Evolutionary conservation across 768 basidiomycete genomes (phyloP), one percentile per base, ranked within the genome.

Genomic region (Termitomyces sp.): DNA sequence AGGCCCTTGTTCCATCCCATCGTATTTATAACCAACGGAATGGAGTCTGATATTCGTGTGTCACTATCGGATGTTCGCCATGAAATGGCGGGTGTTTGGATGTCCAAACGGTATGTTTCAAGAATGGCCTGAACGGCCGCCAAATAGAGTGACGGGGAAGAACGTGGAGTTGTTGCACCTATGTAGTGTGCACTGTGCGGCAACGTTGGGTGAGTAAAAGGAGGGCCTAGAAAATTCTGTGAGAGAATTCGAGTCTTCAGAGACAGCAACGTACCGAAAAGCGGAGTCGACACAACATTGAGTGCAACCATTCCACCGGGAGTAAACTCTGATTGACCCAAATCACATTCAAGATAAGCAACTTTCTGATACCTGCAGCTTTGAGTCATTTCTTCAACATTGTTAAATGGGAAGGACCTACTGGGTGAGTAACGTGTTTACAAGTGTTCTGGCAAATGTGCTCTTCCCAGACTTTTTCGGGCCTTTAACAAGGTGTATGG

Each of bases 1-100:
- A 97, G 83, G 7, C 96, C 96, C 69, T 95, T 98, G 5, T 83
- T 83, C 96, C 96, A 99, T 2, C 96, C 96, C 86, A 96, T 95
- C 0, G 92, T 98, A 69, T 98, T 99, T 53, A 98, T 82, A 16
- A 98, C 84, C 18, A 98, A 82, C 0, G 96, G 96, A 5, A 95
- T 83, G 27, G 73, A 59, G 49, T 88, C 85, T 6, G 68, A 64
- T 24, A 88, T 79, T 42, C 82, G 77, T n/a, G 50, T 45, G 22
- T 66, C 65, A 0, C 48, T 55, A 1, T 70, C 58, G 5, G 72
- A 70, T 3, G 70, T 68, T 7, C 69, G 67, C 16, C 61, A 57
- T 20, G 64, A 65, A 9, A 62, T 43, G 1, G 68, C 64, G 1
- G 80, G 74, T 51, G 76, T 79, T 61, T 86, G 86, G 5, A 95